phyloP scores from a whole-genome alignment of 2,329 filamentous ascomycete species.

The Stachybotrys chlorohalonatus region DNA sequence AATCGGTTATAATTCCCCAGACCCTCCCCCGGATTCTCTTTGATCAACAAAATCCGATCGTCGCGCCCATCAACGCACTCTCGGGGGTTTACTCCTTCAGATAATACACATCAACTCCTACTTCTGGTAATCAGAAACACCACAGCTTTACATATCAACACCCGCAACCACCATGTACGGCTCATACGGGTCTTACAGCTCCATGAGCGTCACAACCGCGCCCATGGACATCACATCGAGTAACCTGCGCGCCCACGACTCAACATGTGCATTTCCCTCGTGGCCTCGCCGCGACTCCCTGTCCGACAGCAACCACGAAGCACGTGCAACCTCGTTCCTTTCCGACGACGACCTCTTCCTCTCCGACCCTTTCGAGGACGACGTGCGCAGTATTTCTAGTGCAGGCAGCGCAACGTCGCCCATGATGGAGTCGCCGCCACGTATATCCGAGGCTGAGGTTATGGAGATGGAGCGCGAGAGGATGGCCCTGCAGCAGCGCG shows the following conservation, averaged over 20 bases:
- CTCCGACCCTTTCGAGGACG: slow-evolving; percentile 40
- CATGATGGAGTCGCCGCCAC: slow-evolving; percentile 21
- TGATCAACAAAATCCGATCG: background rate
- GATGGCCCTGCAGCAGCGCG: slow-evolving; percentile 36
- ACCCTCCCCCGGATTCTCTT: background rate
- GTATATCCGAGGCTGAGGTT: slow-evolving; percentile 35
- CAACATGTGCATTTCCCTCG: slow-evolving; percentile 46
- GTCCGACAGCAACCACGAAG: slow-evolving; percentile 28
- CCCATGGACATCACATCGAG: slow-evolving; percentile 38
- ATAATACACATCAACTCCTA: slow-evolving; percentile 4
- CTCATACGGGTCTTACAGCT: slow-evolving; percentile 42
- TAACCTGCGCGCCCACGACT: slow-evolving; percentile 30
- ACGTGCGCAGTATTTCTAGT: slow-evolving; percentile 37
- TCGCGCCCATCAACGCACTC: background rate
- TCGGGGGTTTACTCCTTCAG: background rate
- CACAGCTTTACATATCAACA: slow-evolving; percentile 9
- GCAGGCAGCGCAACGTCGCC: slow-evolving; percentile 31
- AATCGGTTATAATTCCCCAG: background rate
- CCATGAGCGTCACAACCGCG: slow-evolving; percentile 30
- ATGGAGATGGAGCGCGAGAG: slow-evolving; percentile 42
- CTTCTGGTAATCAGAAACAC: slow-evolving; percentile 8
- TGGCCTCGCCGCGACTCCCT: slow-evolving; percentile 49
- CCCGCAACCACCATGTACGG: slow-evolving; percentile 34
- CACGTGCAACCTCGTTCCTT: slow-evolving; percentile 45
- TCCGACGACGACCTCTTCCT: slow-evolving; percentile 57